Evolutionary conservation across 2,329 filamentous ascomycete genomes (phyloP), one percentile per base, ranked within the genome.

Genomic region (Beauveria varroae): DNA sequence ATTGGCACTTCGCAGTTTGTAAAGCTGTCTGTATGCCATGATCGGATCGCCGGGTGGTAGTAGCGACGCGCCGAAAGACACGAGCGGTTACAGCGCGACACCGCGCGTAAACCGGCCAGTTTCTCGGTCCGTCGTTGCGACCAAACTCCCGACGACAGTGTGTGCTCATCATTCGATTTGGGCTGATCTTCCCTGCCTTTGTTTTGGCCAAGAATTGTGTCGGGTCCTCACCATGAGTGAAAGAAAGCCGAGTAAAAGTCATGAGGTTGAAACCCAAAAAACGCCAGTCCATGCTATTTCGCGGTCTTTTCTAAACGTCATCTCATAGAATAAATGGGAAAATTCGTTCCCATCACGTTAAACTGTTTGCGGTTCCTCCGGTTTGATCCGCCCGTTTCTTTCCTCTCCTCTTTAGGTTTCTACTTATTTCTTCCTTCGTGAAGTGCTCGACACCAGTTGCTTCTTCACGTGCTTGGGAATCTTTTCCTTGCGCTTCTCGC

Each of bases 391-490:
- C 34, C 12, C 12, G 12, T 61, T 55, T 57, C 49, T 64, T 62
- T 63, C 44, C 30, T 24, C 41, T 50, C 43, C 41, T 26, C 59
- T 57, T n/a, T 43, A 40, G 28, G 1, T 8, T 30, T 20, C 28
- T 41, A 6, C 24, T 59, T 28, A 83, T 72, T 83, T 87, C 77
- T 89, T 88, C 69, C 83, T 85, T 66, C 85, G 79, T 61, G 84
- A 79, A 18, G 81, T 80, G 64, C 79, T 79, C 61, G 81, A 82
- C 28, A 96, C 84, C 62, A 96, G 75, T 72, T 89, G 90, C 80
- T 97, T 98, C 83, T 99, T 99, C 40, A 96, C 66, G 72, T 96
- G 86, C 77, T 99, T 99, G 0, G 95, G 93, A 76, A 99, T 96
- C 80, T 99, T 99, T 4, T 90, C 89, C 74, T 93, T 91, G 63